Percentiles rank a stretch among this genome's conserved stretches.
Evolutionary conservation across 306 rosid species (phyloP).

Genomic region (Cucurbita moschata): DNA sequence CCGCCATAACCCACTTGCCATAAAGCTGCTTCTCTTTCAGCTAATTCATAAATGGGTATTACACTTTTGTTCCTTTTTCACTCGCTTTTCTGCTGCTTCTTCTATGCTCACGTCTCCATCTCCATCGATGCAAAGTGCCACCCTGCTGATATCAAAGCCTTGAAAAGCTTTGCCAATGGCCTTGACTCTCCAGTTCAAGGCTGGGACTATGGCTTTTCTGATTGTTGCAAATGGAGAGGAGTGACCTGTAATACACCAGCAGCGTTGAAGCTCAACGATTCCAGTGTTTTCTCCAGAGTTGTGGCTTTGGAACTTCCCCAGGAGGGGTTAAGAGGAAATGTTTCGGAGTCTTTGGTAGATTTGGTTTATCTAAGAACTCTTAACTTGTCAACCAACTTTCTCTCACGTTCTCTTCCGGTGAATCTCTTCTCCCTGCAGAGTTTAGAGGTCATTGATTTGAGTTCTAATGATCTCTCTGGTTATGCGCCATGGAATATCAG

Average conservation of each 20-base stretch:
- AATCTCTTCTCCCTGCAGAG: conserved; percentile 18
- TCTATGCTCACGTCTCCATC: neutral
- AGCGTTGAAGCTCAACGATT: neutral
- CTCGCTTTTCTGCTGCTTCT: neutral
- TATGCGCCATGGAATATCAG: conserved; percentile 4
- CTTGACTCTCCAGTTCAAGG: neutral
- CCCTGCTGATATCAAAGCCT: conserved; percentile 2
- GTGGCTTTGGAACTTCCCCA: conserved; percentile 18
- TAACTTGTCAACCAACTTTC: conserved; percentile 27
- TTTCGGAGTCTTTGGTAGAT: conserved; percentile 20
- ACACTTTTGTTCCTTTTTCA: neutral
- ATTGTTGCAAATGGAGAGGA: conserved; percentile 34
- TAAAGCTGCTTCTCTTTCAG: neutral
- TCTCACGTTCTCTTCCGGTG: conserved; percentile 16
- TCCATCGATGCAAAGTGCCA: neutral
- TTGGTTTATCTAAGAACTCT: conserved; percentile 26
- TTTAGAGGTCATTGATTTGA: conserved; percentile 22
- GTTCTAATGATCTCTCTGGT: conserved; percentile 21
- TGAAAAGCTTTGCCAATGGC: neutral
- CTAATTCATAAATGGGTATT: neutral
- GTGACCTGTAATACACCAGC: conserved; percentile 12
- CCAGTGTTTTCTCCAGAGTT: conserved; percentile 18
- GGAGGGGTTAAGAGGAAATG: conserved; percentile 13
- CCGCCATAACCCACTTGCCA: neutral
- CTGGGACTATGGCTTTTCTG: neutral